A percentile compares a stretch with the other conserved stretches of the same genome.
Evolutionary conservation across 2,329 filamentous ascomycete species (phyloP).

Genomic region (Sarocladium kiliense): DNA sequence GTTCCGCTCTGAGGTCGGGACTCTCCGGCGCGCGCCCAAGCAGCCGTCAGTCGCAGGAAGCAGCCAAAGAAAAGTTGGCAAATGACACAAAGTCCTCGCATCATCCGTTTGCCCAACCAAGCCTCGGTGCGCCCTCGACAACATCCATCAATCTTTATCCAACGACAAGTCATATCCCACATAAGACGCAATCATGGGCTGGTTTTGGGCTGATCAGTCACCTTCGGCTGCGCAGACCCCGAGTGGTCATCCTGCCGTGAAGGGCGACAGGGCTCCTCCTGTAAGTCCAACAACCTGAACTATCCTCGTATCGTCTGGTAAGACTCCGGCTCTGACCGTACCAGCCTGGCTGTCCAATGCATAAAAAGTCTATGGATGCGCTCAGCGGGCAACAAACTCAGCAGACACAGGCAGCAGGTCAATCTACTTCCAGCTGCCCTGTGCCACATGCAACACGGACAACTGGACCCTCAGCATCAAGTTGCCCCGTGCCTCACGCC

Average conservation of each 20-base stretch:
- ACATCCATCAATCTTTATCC: background rate
- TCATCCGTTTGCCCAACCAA: background rate
- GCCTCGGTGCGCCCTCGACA: background rate
- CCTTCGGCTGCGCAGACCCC: conserved; percentile 29
- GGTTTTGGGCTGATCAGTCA: conserved; percentile 56
- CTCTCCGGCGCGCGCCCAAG: background rate
- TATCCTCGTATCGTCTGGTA: conserved; percentile 1
- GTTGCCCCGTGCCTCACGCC: conserved; percentile 42
- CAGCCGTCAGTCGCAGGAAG: background rate
- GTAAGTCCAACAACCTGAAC: conserved; percentile 18
- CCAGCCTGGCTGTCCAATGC: conserved; percentile 53
- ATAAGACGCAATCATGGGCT: conserved; percentile 42
- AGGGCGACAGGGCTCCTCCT: conserved; percentile 25
- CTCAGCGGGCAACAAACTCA: conserved; percentile 19
- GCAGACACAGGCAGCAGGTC: background rate
- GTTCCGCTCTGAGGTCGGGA: conserved; percentile 3
- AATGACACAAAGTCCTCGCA: background rate
- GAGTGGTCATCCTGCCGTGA: conserved; percentile 24
- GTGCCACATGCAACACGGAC: conserved; percentile 20
- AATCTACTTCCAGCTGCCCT: conserved; percentile 22
- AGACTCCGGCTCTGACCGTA: conserved; percentile 7
- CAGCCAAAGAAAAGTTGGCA: conserved; percentile 6
- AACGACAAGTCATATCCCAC: background rate
- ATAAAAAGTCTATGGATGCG: conserved; percentile 46
- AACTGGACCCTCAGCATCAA: conserved; percentile 24